Percentiles rank a stretch among this genome's conserved stretches.
Evolutionary conservation across 805 yeast genomes (phyloP).

Genomic region (Phaffomyces thermotolerans): DNA sequence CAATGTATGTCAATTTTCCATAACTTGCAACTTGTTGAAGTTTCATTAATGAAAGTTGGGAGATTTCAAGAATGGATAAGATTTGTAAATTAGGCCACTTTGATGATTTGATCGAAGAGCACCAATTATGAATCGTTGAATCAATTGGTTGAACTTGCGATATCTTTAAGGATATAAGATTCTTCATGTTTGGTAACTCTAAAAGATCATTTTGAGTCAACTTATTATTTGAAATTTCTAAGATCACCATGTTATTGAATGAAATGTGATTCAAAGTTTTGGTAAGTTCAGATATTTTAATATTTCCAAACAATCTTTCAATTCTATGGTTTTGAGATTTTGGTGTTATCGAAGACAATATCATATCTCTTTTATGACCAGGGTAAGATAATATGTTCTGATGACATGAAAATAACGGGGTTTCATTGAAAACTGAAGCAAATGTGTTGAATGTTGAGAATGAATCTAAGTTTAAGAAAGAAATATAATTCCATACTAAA

Average conservation of each 20-base stretch:
- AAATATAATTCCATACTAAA: conserved; percentile 27
- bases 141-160: conserved; percentile 11
- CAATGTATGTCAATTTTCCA: conserved; percentile 16
- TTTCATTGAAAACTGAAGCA: conserved; percentile 19
- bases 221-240: conserved; percentile 14
- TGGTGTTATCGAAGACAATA: conserved; percentile 18
- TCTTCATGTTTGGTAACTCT: conserved; percentile 14
- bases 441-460: conserved; percentile 25
- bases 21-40: conserved; percentile 11
- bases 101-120: conserved; percentile 13
- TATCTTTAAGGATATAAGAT: conserved; percentile 15
- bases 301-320: conserved; percentile 28
- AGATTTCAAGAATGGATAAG: conserved; percentile 14
- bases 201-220: conserved; percentile 13
- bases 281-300: conserved; percentile 12
- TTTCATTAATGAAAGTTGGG: conserved; percentile 14
- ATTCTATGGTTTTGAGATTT: conserved; percentile 24
- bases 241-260: conserved; percentile 13
- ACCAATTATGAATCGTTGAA: conserved; percentile 18
- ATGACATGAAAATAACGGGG: conserved; percentile 14
- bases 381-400: conserved; percentile 9
- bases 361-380: conserved; percentile 7
- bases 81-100: conserved; percentile 21
- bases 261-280: conserved; percentile 8
- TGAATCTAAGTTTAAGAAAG: conserved; percentile 24